Base-by-base conservation (phyloP, 352 stramenopile species). In the Pythium oligandrum region DNA sequence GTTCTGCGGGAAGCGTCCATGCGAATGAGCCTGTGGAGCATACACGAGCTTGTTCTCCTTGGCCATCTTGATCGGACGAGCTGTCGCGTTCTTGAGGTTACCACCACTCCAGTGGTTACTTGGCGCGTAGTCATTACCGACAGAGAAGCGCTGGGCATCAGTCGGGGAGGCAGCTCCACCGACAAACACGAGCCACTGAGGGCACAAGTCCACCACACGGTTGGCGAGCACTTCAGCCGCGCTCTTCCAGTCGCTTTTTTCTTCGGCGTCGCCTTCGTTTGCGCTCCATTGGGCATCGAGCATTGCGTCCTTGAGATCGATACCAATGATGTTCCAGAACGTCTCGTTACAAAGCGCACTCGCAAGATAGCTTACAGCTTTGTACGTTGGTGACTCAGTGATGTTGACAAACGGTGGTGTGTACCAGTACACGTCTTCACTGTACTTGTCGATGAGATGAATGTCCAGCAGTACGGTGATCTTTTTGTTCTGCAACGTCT, bases 281-380 rank as follows among this genome's bases (percentile, higher is more conserved):
- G 73, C 73, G 49, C 73, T 65, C 64, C 59, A 66, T 53, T 44
- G 26, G 4, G 83, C 48, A 48, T 83, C 75, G 33, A n/a, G n/a
- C n/a, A n/a, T n/a, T n/a, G n/a, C n/a, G n/a, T n/a, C n/a, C n/a
- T n/a, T n/a, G n/a, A n/a, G n/a, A n/a, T n/a, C n/a, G n/a, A n/a
- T n/a, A n/a, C n/a, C n/a, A n/a, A n/a, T n/a, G n/a, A n/a, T n/a
- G 60, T 90, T 90, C 70, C 73, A 90, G 52, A 83, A 84, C 3
- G 56, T 67, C n/a, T 63, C 44, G 6, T 64, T 71, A 48, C 79
- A 86, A 31, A 90, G 63, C 1, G 59, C 64, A 32, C 71, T 67
- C 33, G 79, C 63, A 6, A 86, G 47, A 39, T 69, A 72, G 8
- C 66, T 68, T 45, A 69, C 73, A 0, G 75, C 63, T 45, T 74